A percentile compares a stretch with the other conserved stretches of the same genome.
Evolutionary conservation across 2,329 filamentous ascomycete genomes (phyloP).

Genomic region (Ascochyta fabae): DNA sequence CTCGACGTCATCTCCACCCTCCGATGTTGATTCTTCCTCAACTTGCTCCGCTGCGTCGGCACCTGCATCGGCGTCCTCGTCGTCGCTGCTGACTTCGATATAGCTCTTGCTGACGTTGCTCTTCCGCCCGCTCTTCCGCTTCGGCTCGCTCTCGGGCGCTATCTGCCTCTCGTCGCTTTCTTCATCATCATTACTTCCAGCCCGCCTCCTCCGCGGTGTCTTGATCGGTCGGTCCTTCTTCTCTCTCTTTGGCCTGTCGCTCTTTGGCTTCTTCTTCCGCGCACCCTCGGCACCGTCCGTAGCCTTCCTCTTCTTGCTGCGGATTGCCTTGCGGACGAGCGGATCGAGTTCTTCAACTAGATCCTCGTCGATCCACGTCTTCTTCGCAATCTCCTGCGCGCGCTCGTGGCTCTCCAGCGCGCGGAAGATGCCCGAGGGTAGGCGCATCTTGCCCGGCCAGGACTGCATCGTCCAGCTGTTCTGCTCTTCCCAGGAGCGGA

Average conservation of each 20-base stretch:
- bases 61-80: constrained; percentile 46
- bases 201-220: constrained; percentile 47
- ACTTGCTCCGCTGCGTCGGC: constrained; percentile 29
- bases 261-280: constrained; percentile 44
- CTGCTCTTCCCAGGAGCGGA: constrained; percentile 84
- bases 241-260: constrained; percentile 37
- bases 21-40: constrained; percentile 23
- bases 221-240: constrained; percentile 41
- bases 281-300: constrained; percentile 34
- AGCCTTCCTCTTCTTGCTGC: constrained; percentile 59
- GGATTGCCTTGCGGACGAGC: constrained; percentile 73
- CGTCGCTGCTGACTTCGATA: constrained; percentile 52
- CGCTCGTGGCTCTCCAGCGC: constrained; percentile 76
- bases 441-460: constrained; percentile 78
- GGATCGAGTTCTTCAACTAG: constrained; percentile 77
- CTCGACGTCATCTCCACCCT: constrained; percentile 34
- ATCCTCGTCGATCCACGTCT: constrained; percentile 80
- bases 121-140: constrained; percentile 52
- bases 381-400: constrained; percentile 85
- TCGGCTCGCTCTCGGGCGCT: constrained; percentile 49
- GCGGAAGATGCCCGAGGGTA: constrained; percentile 80
- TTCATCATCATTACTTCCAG: constrained; percentile 43
- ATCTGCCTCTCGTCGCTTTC: constrained; percentile 32
- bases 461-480: constrained; percentile 86
- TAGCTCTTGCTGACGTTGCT: constrained; percentile 53